Evolutionary conservation across 2,329 filamentous ascomycete species (phyloP), one percentile per base, ranked within the genome.

Genomic region (Incumbomyces lentus): DNA sequence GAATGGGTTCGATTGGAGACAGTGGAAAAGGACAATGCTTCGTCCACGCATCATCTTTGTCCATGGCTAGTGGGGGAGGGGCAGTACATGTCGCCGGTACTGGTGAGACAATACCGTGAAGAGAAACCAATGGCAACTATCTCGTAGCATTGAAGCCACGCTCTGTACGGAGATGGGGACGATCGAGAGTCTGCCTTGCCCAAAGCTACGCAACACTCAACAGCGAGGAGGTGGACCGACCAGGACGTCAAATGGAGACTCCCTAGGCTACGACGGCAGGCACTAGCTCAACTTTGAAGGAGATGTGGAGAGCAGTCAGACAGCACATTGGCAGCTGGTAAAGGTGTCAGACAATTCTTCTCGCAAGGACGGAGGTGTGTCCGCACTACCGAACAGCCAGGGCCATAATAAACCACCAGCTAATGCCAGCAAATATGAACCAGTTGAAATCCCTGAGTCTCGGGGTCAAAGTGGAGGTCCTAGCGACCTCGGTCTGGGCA

Each of bases 401-500:
- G n/a, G n/a, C n/a, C n/a, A n/a, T n/a, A n/a, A n/a, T n/a, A n/a
- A n/a, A n/a, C n/a, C n/a, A n/a, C n/a, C n/a, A n/a, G n/a, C n/a
- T n/a, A n/a, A n/a, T n/a, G n/a, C n/a, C n/a, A n/a, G n/a, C n/a
- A n/a, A n/a, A n/a, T n/a, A n/a, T n/a, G n/a, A n/a, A n/a, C n/a
- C n/a, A n/a, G n/a, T n/a, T n/a, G n/a, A n/a, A n/a, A n/a, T n/a
- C n/a, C n/a, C n/a, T n/a, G n/a, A n/a, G n/a, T n/a, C n/a, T n/a
- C n/a, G n/a, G n/a, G n/a, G n/a, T n/a, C n/a, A n/a, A n/a, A n/a
- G n/a, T n/a, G n/a, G n/a, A n/a, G n/a, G n/a, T n/a, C n/a, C n/a
- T n/a, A n/a, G n/a, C n/a, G 22, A 26, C 33, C 50, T 64, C 12
- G 62, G 62, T 17, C 56, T 2, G 13, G 48, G 14, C 56, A 57